These are phyloP conservation scores for Tephrocybe sp. DNA, from an alignment of 768 basidiomycete species.

Conservation along the genomic window DNA sequence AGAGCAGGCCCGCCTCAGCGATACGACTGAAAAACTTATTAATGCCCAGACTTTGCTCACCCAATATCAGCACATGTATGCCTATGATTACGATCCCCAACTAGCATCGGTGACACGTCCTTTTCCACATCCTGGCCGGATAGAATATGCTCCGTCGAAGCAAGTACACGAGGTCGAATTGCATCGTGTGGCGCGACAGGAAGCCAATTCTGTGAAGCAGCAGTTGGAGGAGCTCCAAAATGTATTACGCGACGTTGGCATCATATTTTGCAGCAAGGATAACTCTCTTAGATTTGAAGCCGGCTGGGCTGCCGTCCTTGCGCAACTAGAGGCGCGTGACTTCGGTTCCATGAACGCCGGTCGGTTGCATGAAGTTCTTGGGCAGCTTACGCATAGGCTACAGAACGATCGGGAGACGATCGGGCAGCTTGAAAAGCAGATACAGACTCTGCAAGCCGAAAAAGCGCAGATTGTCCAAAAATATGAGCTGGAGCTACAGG, in stretches of 20 bases:
- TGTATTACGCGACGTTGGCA: slow-evolving; percentile 14
- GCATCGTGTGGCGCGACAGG: background rate
- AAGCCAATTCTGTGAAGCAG: slow-evolving; percentile 6
- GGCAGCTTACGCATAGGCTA: slow-evolving; percentile 10
- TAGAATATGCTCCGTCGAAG: slow-evolving; percentile 2
- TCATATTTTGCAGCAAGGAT: slow-evolving; percentile 14
- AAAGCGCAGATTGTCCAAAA: slow-evolving; percentile 9
- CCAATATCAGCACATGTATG: slow-evolving; percentile 8
- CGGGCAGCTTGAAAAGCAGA: slow-evolving; percentile 9
- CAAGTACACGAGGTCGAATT: background rate
- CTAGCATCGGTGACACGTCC: background rate
- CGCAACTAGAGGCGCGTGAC: slow-evolving; percentile 14
- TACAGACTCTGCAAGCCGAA: slow-evolving; percentile 11
- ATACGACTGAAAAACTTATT: slow-evolving; percentile 1
- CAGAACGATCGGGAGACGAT: slow-evolving; percentile 18
- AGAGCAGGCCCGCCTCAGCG: slow-evolving; percentile 9
- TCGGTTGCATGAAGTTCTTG: slow-evolving; percentile 15
- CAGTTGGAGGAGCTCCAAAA: slow-evolving; percentile 15
- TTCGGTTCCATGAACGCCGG: slow-evolving; percentile 14
- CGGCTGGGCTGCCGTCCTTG: slow-evolving; percentile 17
- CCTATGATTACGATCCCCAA: background rate
- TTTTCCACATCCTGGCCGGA: background rate
- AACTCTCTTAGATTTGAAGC: slow-evolving; percentile 18
- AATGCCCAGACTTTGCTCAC: slow-evolving; percentile 9
- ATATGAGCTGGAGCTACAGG: slow-evolving; percentile 12